A percentile compares a stretch with the other conserved stretches of the same genome.
Evolutionary conservation across 139 green algal species (phyloP).

Genomic region (Tetradesmus lagerheimii): DNA sequence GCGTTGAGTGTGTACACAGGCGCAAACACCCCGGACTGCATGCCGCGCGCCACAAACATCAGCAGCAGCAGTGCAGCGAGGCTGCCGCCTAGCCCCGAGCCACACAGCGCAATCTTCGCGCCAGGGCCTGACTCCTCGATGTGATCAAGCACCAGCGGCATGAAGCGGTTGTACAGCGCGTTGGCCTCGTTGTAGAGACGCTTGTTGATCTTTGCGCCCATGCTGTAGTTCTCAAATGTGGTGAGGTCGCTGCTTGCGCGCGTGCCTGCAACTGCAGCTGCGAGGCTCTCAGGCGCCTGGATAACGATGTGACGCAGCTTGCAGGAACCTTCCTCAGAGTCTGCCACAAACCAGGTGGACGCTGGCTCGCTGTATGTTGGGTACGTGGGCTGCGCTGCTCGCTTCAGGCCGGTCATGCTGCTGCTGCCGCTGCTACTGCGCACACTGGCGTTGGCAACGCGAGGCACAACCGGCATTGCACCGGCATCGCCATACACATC

Average conservation of each 20-base stretch:
- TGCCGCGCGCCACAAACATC: conserved; percentile 44
- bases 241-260: conserved; percentile 41
- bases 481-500: conserved; percentile 1
- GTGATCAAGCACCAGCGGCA: conserved; percentile 55
- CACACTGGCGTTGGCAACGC: neutral
- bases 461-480: neutral
- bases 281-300: conserved; percentile 8
- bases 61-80: conserved; percentile 50
- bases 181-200: conserved; percentile 49
- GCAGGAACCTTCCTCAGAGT: conserved; percentile 17
- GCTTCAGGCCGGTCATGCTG: neutral
- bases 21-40: conserved; percentile 11
- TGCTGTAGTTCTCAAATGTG: conserved; percentile 54
- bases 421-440: neutral
- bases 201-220: conserved; percentile 54
- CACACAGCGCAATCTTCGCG: conserved; percentile 45
- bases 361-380: conserved; percentile 46
- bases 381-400: conserved; percentile 1
- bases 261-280: neutral
- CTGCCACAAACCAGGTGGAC: conserved; percentile 54
- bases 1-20: conserved; percentile 40
- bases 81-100: conserved; percentile 47
- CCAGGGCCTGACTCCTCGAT: conserved; percentile 35
- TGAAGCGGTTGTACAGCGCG: conserved; percentile 53
- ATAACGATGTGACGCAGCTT: conserved; percentile 49